Evolutionary conservation across 2,329 filamentous ascomycete species (phyloP).

Genomic region (Neurospora crassa): DNA sequence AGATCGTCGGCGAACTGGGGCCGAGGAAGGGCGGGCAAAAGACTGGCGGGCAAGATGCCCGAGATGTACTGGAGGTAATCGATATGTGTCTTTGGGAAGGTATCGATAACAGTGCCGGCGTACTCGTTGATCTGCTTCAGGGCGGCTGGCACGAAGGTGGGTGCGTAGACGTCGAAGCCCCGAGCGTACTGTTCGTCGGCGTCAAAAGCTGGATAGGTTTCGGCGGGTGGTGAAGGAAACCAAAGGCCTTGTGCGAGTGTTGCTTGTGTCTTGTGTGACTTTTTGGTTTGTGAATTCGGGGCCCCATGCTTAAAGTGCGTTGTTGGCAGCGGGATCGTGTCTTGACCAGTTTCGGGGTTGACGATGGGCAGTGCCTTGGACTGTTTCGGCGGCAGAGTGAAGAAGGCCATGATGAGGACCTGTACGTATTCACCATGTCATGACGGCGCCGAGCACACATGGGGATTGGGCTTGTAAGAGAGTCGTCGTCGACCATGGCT

Average conservation of each 20-base stretch:
- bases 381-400: background rate
- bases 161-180: conserved; percentile 15
- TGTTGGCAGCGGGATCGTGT: background rate
- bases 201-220: background rate
- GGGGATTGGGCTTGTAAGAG: background rate
- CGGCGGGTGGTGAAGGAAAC: background rate
- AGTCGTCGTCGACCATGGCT: background rate
- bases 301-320: background rate
- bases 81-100: conserved; percentile 4
- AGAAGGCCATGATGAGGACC: background rate
- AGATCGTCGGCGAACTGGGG: background rate
- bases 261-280: background rate
- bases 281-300: background rate
- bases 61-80: conserved; percentile 6
- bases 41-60: conserved; percentile 1
- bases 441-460: too few species aligned
- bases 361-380: background rate
- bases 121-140: conserved; percentile 13
- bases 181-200: conserved; percentile 1
- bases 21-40: conserved; percentile 2
- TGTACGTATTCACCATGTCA: too few species aligned
- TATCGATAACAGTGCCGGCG: conserved; percentile 2
- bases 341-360: background rate
- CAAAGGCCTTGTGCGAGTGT: background rate
- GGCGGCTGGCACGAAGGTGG: conserved; percentile 12